Evolutionary conservation across 2,329 filamentous ascomycete genomes (phyloP).

Genomic region (Fusarium sp.): DNA sequence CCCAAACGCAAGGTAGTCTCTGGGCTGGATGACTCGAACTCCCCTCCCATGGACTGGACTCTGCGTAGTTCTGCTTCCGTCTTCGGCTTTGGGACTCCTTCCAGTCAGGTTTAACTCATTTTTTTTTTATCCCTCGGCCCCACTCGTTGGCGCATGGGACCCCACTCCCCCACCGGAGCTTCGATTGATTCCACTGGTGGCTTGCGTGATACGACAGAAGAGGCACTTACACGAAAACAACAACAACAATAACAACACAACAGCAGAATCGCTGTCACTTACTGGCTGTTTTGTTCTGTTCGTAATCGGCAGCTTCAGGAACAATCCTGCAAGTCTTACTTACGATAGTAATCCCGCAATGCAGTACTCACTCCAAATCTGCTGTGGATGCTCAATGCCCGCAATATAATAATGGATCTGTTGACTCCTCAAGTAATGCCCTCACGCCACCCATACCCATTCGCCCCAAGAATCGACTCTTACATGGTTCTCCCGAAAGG

Average conservation of each 20-base stretch:
- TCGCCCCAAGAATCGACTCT: not conserved
- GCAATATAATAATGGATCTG: not conserved
- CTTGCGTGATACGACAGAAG: not conserved
- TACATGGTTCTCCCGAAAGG: not conserved
- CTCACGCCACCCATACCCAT: not conserved
- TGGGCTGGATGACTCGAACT: slow-evolving; percentile 38
- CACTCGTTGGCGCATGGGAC: slow-evolving; percentile 14
- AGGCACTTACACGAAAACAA: slow-evolving; percentile 20
- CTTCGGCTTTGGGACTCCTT: slow-evolving; percentile 35
- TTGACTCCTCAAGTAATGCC: slow-evolving; percentile 7
- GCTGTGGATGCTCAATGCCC: not conserved
- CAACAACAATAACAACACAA: slow-evolving; percentile 2
- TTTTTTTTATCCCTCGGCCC: slow-evolving; percentile 1
- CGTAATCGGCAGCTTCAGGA: not conserved
- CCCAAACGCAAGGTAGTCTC: not conserved
- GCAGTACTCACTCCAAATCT: not conserved
- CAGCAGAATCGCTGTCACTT: not conserved
- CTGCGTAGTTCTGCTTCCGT: slow-evolving; percentile 29
- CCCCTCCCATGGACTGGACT: not conserved
- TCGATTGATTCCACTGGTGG: not conserved
- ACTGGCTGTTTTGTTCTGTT: not conserved
- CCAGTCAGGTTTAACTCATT: not conserved
- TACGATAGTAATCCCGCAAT: not conserved
- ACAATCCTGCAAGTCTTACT: not conserved
- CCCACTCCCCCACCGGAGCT: slow-evolving; percentile 18